Conservation (phyloP, 1,284 basidiomycete genomes). For the Fomitopsis betulina region DNA sequence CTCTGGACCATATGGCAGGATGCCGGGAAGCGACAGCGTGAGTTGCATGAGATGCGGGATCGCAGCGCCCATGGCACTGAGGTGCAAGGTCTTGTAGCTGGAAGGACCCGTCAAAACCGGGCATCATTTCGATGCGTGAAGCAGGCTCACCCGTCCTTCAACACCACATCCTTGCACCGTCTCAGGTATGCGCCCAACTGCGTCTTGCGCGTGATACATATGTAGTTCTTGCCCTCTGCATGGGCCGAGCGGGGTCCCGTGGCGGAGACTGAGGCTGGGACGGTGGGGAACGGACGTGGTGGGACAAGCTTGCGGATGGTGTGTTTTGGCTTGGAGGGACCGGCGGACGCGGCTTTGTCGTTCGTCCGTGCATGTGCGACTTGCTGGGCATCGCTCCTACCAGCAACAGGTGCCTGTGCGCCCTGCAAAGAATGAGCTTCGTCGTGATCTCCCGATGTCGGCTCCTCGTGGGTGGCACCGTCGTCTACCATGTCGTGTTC, state of each 20-base stretch:
- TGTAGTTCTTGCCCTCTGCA: conserved; percentile 71
- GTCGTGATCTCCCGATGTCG: not conserved
- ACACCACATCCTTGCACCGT: conserved; percentile 70
- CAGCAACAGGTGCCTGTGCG: not conserved
- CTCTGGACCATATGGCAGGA: conserved; percentile 64
- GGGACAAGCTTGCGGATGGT: conserved; percentile 65
- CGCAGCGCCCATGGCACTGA: conserved; percentile 84
- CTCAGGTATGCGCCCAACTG: conserved; percentile 71
- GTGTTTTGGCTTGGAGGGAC: conserved; percentile 10
- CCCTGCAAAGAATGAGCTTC: not conserved
- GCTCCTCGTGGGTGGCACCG: not conserved
- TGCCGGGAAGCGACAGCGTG: conserved; percentile 65
- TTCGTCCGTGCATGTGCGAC: not conserved
- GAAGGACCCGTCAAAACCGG: not conserved
- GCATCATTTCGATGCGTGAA: too few relatives aligned
- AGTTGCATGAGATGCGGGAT: conserved; percentile 80
- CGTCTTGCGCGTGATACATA: conserved; percentile 81
- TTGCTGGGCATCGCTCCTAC: not conserved
- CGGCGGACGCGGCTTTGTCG: conserved; percentile 1
- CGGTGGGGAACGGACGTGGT: conserved; percentile 69
- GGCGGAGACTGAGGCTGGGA: conserved; percentile 69
- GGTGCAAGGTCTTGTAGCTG: conserved; percentile 71
- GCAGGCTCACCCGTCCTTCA: conserved; percentile 69
- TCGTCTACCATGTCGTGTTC: not conserved
- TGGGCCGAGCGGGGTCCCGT: conserved; percentile 78